A percentile compares a stretch with the other conserved stretches of the same genome.
Evolutionary conservation across 129 eudicot species (phyloP).

Genomic region (Chrysanthemum seticuspe): DNA sequence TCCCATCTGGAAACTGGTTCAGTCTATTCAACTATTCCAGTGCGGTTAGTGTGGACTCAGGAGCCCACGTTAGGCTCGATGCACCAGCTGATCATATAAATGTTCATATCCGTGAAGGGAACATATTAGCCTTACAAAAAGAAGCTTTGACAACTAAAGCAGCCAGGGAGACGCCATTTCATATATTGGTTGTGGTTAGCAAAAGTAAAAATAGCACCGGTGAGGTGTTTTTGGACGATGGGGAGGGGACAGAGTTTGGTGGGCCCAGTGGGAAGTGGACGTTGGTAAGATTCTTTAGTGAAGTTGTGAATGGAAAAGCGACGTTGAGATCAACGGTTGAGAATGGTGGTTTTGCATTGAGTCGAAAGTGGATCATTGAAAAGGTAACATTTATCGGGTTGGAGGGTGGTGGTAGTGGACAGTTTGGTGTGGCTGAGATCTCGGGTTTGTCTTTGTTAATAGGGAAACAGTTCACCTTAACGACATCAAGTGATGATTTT

Average conservation of each 20-base stretch:
- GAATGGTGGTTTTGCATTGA: slow-evolving; percentile 52
- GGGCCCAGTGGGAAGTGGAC: slow-evolving; percentile 45
- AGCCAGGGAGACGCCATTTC: slow-evolving; percentile 54
- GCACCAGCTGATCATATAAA: slow-evolving; percentile 76
- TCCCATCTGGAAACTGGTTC: slow-evolving; percentile 89
- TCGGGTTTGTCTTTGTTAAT: slow-evolving; percentile 40
- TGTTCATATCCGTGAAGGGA: slow-evolving; percentile 79
- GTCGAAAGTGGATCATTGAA: slow-evolving; percentile 53
- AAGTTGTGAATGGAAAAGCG: slow-evolving; percentile 18
- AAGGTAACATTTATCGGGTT: slow-evolving; percentile 69
- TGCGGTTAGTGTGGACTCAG: slow-evolving; percentile 37
- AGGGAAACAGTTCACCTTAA: slow-evolving; percentile 54
- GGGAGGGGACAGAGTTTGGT: slow-evolving; percentile 50
- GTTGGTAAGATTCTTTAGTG: slow-evolving; percentile 40
- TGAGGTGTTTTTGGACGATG: slow-evolving; percentile 77
- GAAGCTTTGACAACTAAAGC: slow-evolving; percentile 66
- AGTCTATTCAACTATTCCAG: slow-evolving; percentile 59
- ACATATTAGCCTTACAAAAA: slow-evolving; percentile 69
- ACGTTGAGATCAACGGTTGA: slow-evolving; percentile 48
- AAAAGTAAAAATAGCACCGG: slow-evolving; percentile 49
- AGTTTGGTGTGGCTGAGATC: slow-evolving; percentile 40
- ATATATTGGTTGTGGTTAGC: slow-evolving; percentile 56
- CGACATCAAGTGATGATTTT: neutral
- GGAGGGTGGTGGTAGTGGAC: slow-evolving; percentile 31
- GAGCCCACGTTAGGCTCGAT: slow-evolving; percentile 42